Conservation (phyloP, 2,329 filamentous ascomycete species). For the Onygena corvina region DNA sequence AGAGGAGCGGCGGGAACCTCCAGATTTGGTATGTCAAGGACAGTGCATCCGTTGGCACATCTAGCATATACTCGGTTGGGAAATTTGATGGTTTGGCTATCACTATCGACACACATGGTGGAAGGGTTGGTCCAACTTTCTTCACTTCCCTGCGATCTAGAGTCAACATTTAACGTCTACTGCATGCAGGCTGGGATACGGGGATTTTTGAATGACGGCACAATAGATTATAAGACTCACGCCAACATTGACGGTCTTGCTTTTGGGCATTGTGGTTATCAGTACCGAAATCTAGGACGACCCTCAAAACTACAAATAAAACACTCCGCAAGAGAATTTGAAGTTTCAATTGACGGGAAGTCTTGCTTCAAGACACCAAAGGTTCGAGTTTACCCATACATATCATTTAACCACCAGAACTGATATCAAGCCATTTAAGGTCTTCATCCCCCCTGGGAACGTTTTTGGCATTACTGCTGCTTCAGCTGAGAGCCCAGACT, state of each 20-base stretch:
- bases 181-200: slow-evolving; percentile 57
- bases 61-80: slow-evolving; percentile 71
- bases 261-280: slow-evolving; percentile 84
- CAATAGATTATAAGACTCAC: slow-evolving; percentile 63
- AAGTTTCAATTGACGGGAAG: slow-evolving; percentile 66
- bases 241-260: slow-evolving; percentile 69
- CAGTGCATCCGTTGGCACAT: slow-evolving; percentile 53
- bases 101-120: slow-evolving; percentile 72
- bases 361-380: slow-evolving; percentile 72
- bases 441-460: slow-evolving; percentile 68
- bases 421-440: slow-evolving; percentile 30
- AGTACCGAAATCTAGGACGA: slow-evolving; percentile 81
- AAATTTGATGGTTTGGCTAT: slow-evolving; percentile 85
- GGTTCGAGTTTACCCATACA: slow-evolving; percentile 24
- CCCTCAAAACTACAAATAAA: slow-evolving; percentile 71
- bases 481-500: slow-evolving; percentile 83
- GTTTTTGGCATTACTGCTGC: slow-evolving; percentile 77
- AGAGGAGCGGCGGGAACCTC: slow-evolving; percentile 75
- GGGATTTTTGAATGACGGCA: slow-evolving; percentile 88
- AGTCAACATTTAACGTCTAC: no score
- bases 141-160: background rate
- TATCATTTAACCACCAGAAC: background rate
- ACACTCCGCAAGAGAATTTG: slow-evolving; percentile 51
- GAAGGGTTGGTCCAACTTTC: slow-evolving; percentile 36
- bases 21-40: slow-evolving; percentile 83